Evolutionary conservation across 2,329 filamentous ascomycete genomes (phyloP), one percentile per base, ranked within the genome.

Genomic region (Penicillium sp.): DNA sequence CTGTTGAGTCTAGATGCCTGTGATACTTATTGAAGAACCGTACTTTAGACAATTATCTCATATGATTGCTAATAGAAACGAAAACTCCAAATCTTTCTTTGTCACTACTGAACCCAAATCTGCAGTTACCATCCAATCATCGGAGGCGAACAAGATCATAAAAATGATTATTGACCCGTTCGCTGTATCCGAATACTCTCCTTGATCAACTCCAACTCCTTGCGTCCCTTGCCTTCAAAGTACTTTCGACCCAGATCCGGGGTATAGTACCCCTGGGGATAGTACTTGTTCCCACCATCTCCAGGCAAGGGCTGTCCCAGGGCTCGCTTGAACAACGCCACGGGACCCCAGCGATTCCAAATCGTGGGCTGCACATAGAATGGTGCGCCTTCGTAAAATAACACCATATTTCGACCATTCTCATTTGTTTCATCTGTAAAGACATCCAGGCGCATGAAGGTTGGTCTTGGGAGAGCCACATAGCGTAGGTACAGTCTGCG

Each of bases 301-400:
- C 79, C 80, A 0, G 82, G 82, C 13, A 82, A 60, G 5, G 77
- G 73, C 33, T 75, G 69, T 2, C 81, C 80, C 9, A 78, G 60
- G 8, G 76, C 26, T 63, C 79, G 70, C 35, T 73, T 77, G 14
- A 83, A 55, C 77, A 80, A 80, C 0, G 80, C 85, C 55, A 71
- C 68, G 0, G 80, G 86, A 5, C 83, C 84, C 85, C 83, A 90
- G 56, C 84, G 82, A 65, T 80, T 84, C 83, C 80, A 84, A 26
- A 83, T 68, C 0, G 82, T 88, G 26, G 80, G 79, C 57, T 81
- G 77, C 22, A 83, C 78, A 70, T 90, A 90, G 75, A 83, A 89
- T 1, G 88, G 88, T 48, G 85, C 81, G 22, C 84, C 82, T 26
- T 86, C 78, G 68, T 84, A 89, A 27, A 76, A 62, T 0, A 75